Evolutionary conservation across 2,329 filamentous ascomycete species (phyloP).

Genomic region (Fusarium xylarioides): DNA sequence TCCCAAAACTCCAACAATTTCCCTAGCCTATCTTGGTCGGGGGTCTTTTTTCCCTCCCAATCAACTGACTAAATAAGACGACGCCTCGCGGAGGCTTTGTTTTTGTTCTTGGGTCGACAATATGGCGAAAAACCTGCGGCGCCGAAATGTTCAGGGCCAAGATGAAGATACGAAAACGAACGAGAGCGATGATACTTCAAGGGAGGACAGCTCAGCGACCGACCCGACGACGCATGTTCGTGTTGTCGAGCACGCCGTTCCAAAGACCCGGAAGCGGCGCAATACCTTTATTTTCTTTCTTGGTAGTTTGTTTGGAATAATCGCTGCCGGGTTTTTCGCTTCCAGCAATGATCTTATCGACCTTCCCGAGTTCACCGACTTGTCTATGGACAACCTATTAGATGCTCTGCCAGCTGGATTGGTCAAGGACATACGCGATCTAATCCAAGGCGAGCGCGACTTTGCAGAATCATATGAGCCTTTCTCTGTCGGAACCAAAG

Average conservation of each 20-base stretch:
- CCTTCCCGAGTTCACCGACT: constrained; percentile 73
- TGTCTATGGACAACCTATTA: constrained; percentile 85
- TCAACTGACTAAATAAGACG: constrained; percentile 14
- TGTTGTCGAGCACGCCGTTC: constrained; percentile 53
- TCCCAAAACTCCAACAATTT: constrained; percentile 3
- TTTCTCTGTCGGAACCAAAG: constrained; percentile 88
- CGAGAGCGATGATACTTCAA: constrained; percentile 35
- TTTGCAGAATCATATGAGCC: constrained; percentile 87
- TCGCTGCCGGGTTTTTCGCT: constrained; percentile 90
- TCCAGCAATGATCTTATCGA: constrained; percentile 90
- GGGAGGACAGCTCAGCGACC: constrained; percentile 42
- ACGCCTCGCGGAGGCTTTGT: constrained; percentile 34
- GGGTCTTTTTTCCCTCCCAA: neutral
- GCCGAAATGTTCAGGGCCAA: constrained; percentile 41
- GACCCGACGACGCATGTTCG: constrained; percentile 50
- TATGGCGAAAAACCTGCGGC: constrained; percentile 49
- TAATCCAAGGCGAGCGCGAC: constrained; percentile 88
- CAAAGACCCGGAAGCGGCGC: constrained; percentile 73
- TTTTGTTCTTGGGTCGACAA: constrained; percentile 2
- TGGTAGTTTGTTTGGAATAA: constrained; percentile 87
- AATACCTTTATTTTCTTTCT: constrained; percentile 86
- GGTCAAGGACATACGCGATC: constrained; percentile 83
- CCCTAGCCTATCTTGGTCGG: neutral
- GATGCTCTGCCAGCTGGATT: constrained; percentile 90
- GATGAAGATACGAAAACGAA: constrained; percentile 28